Conservation (phyloP, 306 rosid species). For the Citrullus mucosospermus region DNA sequence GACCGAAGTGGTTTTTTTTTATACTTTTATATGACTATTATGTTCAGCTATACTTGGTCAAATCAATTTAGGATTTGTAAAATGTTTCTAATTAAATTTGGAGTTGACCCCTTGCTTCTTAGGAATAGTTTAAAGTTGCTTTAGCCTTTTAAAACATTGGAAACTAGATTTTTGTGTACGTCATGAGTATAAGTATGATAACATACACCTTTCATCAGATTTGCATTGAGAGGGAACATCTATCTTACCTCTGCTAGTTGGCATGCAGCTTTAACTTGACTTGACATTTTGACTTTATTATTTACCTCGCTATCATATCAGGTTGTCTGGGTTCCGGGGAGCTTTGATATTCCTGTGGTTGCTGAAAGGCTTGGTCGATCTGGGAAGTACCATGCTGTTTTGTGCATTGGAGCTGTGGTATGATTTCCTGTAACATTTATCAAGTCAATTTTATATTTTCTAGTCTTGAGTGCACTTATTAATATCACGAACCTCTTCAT, state of each 20-base stretch:
- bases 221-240: neutral
- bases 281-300: slow-evolving; percentile 5
- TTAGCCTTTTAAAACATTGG: neutral
- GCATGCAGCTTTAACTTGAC: slow-evolving; percentile 3
- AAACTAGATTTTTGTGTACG: neutral
- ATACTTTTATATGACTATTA: neutral
- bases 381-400: slow-evolving; percentile 57
- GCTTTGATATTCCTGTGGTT: slow-evolving; percentile 78
- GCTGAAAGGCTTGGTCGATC: slow-evolving; percentile 69
- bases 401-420: slow-evolving; percentile 99
- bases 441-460: neutral
- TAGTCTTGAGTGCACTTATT: slow-evolving; percentile 2
- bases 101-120: neutral
- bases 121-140: neutral
- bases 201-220: neutral
- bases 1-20: too few relatives aligned
- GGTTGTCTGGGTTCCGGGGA: slow-evolving; percentile 97
- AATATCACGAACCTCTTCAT: slow-evolving; percentile 7
- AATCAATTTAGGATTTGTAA: neutral
- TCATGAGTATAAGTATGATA: neutral
- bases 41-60: neutral
- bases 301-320: slow-evolving; percentile 18
- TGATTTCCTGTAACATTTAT: slow-evolving; percentile 5
- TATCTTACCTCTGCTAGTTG: neutral
- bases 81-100: neutral